A percentile compares a stretch with the other conserved stretches of the same genome.
These are phyloP conservation scores for Lonicera japonica DNA, from an alignment of 129 eudicot genomes.

Conservation along the genomic window DNA sequence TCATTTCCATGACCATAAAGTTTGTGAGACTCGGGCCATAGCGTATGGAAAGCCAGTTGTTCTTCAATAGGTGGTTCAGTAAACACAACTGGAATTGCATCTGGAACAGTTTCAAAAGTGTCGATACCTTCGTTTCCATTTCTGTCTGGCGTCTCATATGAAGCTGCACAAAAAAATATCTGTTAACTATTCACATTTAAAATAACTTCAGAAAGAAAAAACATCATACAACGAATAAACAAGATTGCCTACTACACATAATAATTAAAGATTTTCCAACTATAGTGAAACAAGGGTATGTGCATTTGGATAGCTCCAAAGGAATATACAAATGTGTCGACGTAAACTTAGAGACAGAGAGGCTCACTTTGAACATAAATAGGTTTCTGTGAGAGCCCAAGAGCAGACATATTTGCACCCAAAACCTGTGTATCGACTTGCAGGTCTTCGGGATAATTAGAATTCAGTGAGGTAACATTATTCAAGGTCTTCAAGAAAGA, in stretches of 20 bases:
- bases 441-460: constrained; percentile 44
- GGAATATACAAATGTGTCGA: constrained; percentile 2
- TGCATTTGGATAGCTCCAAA: background rate
- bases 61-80: constrained; percentile 96
- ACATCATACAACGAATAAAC: background rate
- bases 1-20: constrained; percentile 99
- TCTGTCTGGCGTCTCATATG: constrained; percentile 38
- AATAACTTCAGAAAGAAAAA: too few relatives aligned
- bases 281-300: too few relatives aligned
- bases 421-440: constrained; percentile 64
- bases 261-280: background rate
- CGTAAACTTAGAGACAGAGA: constrained; percentile 6
- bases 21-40: constrained; percentile 98
- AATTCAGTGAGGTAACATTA: constrained; percentile 38
- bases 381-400: constrained; percentile 96
- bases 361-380: constrained; percentile 66
- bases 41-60: constrained; percentile 85
- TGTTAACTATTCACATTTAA: too few relatives aligned
- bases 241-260: background rate
- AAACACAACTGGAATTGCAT: constrained; percentile 77
- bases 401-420: constrained; percentile 99
- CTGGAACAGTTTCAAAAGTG: constrained; percentile 87
- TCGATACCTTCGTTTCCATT: constrained; percentile 65
- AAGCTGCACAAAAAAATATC: constrained; percentile 35
- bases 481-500: constrained; percentile 83